A percentile compares a stretch with the other conserved stretches of the same genome.
Evolutionary conservation across 1,284 basidiomycete species (phyloP).

Genomic region (Psilocybe mexicana): DNA sequence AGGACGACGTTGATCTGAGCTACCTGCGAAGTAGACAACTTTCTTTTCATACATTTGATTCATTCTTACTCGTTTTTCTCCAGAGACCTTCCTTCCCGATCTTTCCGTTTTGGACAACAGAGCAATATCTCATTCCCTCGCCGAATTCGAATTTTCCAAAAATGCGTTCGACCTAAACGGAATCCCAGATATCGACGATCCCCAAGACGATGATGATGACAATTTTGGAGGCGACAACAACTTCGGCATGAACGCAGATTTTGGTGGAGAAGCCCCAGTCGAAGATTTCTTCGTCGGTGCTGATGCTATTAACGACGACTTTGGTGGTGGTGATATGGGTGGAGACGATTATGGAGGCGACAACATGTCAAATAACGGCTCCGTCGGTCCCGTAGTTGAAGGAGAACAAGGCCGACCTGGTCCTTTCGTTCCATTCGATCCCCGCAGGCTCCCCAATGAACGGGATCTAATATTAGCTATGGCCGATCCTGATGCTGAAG

Average conservation of each 20-base stretch:
- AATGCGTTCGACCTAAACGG: slow-evolving; percentile 49
- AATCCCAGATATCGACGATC: slow-evolving; percentile 54
- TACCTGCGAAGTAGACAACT: slow-evolving; percentile 63
- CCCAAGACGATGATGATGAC: slow-evolving; percentile 42
- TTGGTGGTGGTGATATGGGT: slow-evolving; percentile 46
- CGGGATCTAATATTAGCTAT: slow-evolving; percentile 85
- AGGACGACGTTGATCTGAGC: slow-evolving; percentile 68
- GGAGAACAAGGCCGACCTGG: slow-evolving; percentile 41
- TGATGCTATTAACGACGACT: slow-evolving; percentile 62
- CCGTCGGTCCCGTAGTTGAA: slow-evolving; percentile 42
- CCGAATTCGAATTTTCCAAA: slow-evolving; percentile 77
- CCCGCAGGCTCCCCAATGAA: slow-evolving; percentile 67
- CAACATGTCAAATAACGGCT: slow-evolving; percentile 39
- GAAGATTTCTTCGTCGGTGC: slow-evolving; percentile 81
- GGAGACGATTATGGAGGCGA: slow-evolving; percentile 52
- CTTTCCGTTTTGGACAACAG: slow-evolving; percentile 62
- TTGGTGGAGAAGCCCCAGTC: slow-evolving; percentile 49
- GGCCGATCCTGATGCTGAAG: slow-evolving; percentile 60
- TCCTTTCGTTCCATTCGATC: slow-evolving; percentile 76
- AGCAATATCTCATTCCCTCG: slow-evolving; percentile 79
- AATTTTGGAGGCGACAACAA: slow-evolving; percentile 43
- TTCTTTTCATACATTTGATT: slow-evolving; percentile 2
- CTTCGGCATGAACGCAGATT: slow-evolving; percentile 40
- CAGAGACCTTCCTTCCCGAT: slow-evolving; percentile 69
- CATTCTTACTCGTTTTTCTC: not conserved